Evolutionary conservation across 495 filamentous ascomycete species (phyloP).

Genomic region (Trichoderma orchidacearum): DNA sequence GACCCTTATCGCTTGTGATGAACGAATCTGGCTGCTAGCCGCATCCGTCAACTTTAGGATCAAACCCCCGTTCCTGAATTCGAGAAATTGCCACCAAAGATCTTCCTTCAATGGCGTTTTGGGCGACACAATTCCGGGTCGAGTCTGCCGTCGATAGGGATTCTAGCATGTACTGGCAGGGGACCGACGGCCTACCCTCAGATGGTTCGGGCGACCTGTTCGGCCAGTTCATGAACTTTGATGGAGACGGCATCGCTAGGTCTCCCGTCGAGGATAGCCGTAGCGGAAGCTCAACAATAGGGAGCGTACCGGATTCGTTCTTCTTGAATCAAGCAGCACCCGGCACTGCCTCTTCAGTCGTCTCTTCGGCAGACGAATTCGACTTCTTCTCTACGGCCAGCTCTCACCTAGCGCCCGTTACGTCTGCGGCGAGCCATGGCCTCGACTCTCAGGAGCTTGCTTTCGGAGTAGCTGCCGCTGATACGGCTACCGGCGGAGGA

Average conservation of each 20-base stretch:
- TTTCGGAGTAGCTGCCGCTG: constrained; percentile 2
- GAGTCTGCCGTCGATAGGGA: constrained; percentile 9
- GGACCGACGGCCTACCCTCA: constrained; percentile 15
- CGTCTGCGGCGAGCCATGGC: not conserved
- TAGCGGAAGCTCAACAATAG: not conserved
- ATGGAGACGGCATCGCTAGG: constrained; percentile 9
- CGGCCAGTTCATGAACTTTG: constrained; percentile 33
- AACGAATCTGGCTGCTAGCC: not conserved
- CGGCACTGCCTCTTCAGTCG: not conserved
- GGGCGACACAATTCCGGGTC: not conserved
- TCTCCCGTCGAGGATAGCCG: constrained; percentile 10
- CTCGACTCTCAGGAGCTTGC: not conserved
- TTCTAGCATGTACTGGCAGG: constrained; percentile 16
- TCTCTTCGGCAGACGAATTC: not conserved
- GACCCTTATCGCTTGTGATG: not conserved
- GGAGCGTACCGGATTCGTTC: not conserved
- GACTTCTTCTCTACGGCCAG: constrained; percentile 1
- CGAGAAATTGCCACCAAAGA: not conserved
- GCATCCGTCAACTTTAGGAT: not conserved
- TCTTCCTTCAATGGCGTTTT: not conserved
- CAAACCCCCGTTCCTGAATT: not conserved
- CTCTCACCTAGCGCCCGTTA: not conserved
- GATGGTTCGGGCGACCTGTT: constrained; percentile 26
- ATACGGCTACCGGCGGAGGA: constrained; percentile 2
- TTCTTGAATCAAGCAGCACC: not conserved